phyloP scores from a whole-genome alignment of 2,329 filamentous ascomycete species.

The Pseudopyrenochaeta lycopersici region DNA sequence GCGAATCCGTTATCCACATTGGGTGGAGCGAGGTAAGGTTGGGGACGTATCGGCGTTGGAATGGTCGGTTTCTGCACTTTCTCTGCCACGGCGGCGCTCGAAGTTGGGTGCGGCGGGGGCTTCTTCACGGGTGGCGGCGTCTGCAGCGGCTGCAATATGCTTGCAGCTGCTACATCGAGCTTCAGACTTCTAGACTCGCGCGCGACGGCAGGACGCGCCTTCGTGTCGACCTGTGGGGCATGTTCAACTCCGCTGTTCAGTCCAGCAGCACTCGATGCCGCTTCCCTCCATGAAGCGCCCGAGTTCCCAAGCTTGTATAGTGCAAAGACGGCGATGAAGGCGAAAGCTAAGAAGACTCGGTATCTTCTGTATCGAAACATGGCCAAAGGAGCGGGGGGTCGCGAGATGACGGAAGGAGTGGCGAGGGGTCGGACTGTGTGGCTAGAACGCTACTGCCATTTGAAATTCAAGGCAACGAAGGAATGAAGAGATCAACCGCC shows the following conservation, averaged over 20 bases:
- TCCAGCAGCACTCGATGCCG: slow-evolving; percentile 30
- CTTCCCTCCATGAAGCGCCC: slow-evolving; percentile 50
- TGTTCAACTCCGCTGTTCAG: slow-evolving; percentile 26
- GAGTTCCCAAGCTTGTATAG: slow-evolving; percentile 63
- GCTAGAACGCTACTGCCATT: slow-evolving; percentile 31
- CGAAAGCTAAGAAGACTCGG: slow-evolving; percentile 66
- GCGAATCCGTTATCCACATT: slow-evolving; percentile 30
- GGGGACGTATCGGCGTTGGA: slow-evolving; percentile 19
- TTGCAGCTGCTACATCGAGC: slow-evolving; percentile 42
- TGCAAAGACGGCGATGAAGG: slow-evolving; percentile 63
- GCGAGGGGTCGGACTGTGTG: slow-evolving; percentile 2
- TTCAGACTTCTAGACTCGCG: slow-evolving; percentile 44
- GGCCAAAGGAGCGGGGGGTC: slow-evolving; percentile 17
- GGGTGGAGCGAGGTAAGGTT: slow-evolving; percentile 20
- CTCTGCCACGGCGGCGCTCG: slow-evolving; percentile 17
- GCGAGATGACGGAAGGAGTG: slow-evolving; percentile 4
- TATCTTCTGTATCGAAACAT: slow-evolving; percentile 71
- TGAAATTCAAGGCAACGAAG: slow-evolving; percentile 5
- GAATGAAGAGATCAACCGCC: slow-evolving; percentile 6
- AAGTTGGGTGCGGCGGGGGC: slow-evolving; percentile 15
- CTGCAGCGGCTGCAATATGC: slow-evolving; percentile 28
- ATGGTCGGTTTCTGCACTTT: slow-evolving; percentile 25
- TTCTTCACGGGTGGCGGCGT: slow-evolving; percentile 41
- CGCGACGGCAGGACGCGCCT: slow-evolving; percentile 35
- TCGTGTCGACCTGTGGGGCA: slow-evolving; percentile 24